Percentiles rank a stretch among this genome's conserved stretches.
Evolutionary conservation across 441 rosid genomes (phyloP).

Genomic region (Isatis lusitanica): DNA sequence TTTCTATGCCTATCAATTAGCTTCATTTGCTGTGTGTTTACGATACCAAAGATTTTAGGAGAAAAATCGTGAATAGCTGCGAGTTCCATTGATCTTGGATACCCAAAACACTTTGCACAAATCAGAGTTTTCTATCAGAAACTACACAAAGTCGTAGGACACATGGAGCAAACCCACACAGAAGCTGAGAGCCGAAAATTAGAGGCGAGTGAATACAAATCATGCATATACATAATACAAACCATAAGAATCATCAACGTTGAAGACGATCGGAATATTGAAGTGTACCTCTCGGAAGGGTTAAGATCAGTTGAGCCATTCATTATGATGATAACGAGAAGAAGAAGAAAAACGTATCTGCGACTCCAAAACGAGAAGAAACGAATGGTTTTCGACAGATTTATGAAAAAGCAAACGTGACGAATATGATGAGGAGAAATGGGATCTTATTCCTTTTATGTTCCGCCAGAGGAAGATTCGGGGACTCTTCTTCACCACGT

Average conservation of each 20-base stretch:
- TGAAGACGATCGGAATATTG: background rate
- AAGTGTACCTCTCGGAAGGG: conserved; percentile 29
- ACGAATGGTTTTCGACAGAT: conserved; percentile 4
- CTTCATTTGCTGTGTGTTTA: background rate
- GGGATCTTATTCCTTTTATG: conserved; percentile 25
- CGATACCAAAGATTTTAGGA: background rate
- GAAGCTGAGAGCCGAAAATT: background rate
- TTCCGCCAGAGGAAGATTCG: conserved; percentile 24
- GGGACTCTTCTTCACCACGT: conserved; percentile 27
- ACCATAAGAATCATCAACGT: background rate
- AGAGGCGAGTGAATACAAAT: background rate
- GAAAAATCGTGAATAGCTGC: background rate
- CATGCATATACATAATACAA: background rate
- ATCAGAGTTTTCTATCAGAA: background rate
- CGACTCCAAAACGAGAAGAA: background rate
- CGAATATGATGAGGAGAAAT: background rate
- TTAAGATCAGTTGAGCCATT: conserved; percentile 22
- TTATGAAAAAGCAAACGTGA: background rate
- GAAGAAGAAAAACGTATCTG: background rate
- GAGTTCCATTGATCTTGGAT: conserved; percentile 26
- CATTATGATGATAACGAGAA: conserved; percentile 20
- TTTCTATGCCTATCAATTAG: background rate
- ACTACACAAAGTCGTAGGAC: background rate
- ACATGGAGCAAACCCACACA: no score
- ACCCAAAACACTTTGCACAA: background rate